Base-by-base conservation (phyloP, 2,329 filamentous ascomycete genomes). In the Niveomyces coronatus region DNA sequence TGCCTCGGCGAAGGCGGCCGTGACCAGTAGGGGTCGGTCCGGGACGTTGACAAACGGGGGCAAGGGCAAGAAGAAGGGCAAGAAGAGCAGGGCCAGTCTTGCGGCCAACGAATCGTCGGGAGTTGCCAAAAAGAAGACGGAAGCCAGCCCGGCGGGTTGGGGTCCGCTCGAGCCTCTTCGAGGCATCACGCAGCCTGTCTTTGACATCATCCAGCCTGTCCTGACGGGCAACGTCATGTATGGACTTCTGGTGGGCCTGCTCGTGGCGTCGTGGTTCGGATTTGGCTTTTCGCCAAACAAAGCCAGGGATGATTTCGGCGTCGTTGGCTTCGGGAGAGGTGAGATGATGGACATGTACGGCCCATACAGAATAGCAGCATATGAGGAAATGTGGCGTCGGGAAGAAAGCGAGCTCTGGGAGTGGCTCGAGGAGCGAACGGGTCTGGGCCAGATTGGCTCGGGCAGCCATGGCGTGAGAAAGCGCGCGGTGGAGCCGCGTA, bases 371-470 rank as follows among this genome's bases (percentile, higher is more conserved):
- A 63, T 87, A 13, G 78, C 82, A 3, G 86, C 85, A 0, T 96
- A 95, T 55, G 88, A 96, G 48, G 85, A 94, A 60, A 82, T 96
- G 53, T 98, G 89, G 88, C 72, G 78, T 24, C 69, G 76, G 28
- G 86, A 95, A 57, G 88, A 95, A 55, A 85, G 76, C 47, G 85
- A 91, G 50, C 64, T 95, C 9, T 95, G 88, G 88, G 80, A 85
- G 41, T 95, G 88, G 88, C 65, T 95, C 4, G 88, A 95, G 57
- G 85, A 94, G 50, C 73, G 88, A 14, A 79, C 86, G 2, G 82
- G 85, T 3, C 64, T 91, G 54, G 81, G 86, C 40, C 66, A 64
- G 42, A 61, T 72, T 46, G 61, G 56, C 47, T 44, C 48, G 16
- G 68, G 63, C n/a, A 41, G 48, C 16, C 16, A 42, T 8, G 47